Percentiles rank a stretch among this genome's conserved stretches.
These are phyloP conservation scores for Amanita rubescens DNA, from an alignment of 768 basidiomycete genomes.

Conservation along the genomic window DNA sequence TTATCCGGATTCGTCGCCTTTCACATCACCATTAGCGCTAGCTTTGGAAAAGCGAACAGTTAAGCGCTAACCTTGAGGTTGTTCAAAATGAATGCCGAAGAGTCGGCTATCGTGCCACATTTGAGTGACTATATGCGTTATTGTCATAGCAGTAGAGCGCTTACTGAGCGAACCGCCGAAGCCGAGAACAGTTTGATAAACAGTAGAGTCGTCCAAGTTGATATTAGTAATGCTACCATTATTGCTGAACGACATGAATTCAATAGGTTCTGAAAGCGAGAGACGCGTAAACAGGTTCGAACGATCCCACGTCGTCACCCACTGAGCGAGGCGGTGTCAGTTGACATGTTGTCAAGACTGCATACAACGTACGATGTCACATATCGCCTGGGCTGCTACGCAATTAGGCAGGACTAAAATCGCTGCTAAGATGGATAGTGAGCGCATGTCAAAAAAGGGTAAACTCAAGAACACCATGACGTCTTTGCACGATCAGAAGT, in stretches of 20 bases:
- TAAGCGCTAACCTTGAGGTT: slow-evolving; percentile 49
- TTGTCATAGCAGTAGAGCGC: slow-evolving; percentile 3
- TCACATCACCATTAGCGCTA: not conserved
- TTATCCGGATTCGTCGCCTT: slow-evolving; percentile 46
- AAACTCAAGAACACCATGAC: not conserved
- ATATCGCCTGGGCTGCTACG: slow-evolving; percentile 43
- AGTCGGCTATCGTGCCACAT: slow-evolving; percentile 46
- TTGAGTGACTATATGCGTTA: not conserved
- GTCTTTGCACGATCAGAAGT: not conserved
- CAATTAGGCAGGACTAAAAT: slow-evolving; percentile 14
- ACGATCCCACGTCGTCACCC: slow-evolving; percentile 52
- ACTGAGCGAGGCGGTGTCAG: slow-evolving; percentile 25
- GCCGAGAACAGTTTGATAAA: slow-evolving; percentile 57
- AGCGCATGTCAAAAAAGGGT: slow-evolving; percentile 2
- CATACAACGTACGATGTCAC: slow-evolving; percentile 40
- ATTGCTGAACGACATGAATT: slow-evolving; percentile 47
- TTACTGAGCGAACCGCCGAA: slow-evolving; percentile 63
- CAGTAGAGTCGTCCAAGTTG: slow-evolving; percentile 43
- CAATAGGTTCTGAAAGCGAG: slow-evolving; percentile 41
- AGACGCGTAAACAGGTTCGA: slow-evolving; percentile 45
- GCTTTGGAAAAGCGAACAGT: not conserved
- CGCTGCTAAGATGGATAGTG: slow-evolving; percentile 4
- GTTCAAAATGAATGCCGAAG: slow-evolving; percentile 52
- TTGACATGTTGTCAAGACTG: not conserved
- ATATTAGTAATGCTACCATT: slow-evolving; percentile 53